Evolutionary conservation across 2,329 filamentous ascomycete genomes (phyloP), one percentile per base, ranked within the genome.

Genomic region (Alternaria sp.): DNA sequence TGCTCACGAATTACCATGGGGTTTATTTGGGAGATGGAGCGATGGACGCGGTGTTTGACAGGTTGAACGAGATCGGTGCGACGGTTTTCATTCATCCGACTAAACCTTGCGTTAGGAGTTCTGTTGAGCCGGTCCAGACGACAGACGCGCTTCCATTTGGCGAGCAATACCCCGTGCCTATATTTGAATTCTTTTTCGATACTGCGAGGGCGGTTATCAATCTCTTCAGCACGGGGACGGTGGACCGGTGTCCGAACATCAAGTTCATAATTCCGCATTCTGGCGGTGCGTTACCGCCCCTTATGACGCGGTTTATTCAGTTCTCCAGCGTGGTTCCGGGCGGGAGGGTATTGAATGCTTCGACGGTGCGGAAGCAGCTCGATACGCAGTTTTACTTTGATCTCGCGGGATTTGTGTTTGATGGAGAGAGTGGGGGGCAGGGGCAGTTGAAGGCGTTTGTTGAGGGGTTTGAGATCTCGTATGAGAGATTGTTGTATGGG

Each of bases 51-150:
- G 77, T 88, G 12, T 87, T 86, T 64, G 78, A 81, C 2, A 82
- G 81, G 36, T 71, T 88, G 25, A 83, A 87, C 57, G 67, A 73
- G 3, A 72, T 83, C 2, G 77, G 82, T 5, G 83, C 83, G 0
- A 82, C 80, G 2, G 77, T 87, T 1, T 88, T 88, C 70, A 83
- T 87, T 49, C 86, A 88, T 59, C 86, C 85, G 1, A 87, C 85
- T 0, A 84, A 78, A n/a, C 83, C 83, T 0, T 83, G 80, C 60
- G 81, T 81, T 3, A 74, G 72, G 12, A 15, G 30, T 32, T 4
- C 30, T 32, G 30, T 6, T 32, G 30, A 32, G 6, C 30, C 30
- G 30, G 30, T 15, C 6, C 30, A 32, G 4, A 57, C 73, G 1
- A 67, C 69, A 0, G 70, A 74, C 15, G 81, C 82, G 1, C 69